phyloP scores from a whole-genome alignment of 495 filamentous ascomycete genomes.

The Cercophora scortea region DNA sequence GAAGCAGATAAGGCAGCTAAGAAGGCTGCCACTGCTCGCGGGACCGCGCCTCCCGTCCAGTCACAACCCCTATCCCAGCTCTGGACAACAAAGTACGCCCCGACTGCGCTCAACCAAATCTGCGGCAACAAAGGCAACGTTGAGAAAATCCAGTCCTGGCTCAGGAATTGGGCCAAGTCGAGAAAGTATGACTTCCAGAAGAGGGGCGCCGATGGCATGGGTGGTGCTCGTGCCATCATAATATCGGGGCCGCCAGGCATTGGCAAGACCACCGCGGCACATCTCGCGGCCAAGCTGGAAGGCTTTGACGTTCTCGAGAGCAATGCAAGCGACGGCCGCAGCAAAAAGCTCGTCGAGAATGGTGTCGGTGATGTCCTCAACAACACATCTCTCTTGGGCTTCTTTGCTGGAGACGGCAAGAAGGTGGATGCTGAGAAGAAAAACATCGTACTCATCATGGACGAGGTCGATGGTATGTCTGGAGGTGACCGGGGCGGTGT shows the following conservation, averaged over 20 bases:
- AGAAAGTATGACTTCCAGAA: slow-evolving; percentile 69
- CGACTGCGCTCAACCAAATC: slow-evolving; percentile 72
- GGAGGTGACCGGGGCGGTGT: slow-evolving; percentile 95
- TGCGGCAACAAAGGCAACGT: slow-evolving; percentile 91
- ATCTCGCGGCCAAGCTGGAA: slow-evolving; percentile 85
- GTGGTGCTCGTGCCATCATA: slow-evolving; percentile 73
- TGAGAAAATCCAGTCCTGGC: slow-evolving; percentile 82
- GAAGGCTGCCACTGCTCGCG: slow-evolving; percentile 34
- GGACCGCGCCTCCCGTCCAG: slow-evolving; percentile 26
- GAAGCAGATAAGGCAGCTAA: slow-evolving; percentile 43
- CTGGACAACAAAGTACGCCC: slow-evolving; percentile 96
- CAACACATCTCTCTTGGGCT: slow-evolving; percentile 87
- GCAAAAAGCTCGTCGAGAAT: slow-evolving; percentile 90
- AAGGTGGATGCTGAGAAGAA: slow-evolving; percentile 74
- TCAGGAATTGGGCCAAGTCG: slow-evolving; percentile 69
- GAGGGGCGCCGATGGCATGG: slow-evolving; percentile 73
- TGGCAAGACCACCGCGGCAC: slow-evolving; percentile 95
- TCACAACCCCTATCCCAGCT: slow-evolving; percentile 55
- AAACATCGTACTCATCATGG: slow-evolving; percentile 94
- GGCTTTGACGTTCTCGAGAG: slow-evolving; percentile 91
- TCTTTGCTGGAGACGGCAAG: slow-evolving; percentile 79
- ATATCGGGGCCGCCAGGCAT: slow-evolving; percentile 94
- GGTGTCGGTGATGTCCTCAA: slow-evolving; percentile 82
- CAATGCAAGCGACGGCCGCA: slow-evolving; percentile 95
- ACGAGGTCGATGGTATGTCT: slow-evolving; percentile 99